Percentiles rank a stretch among this genome's conserved stretches.
These are phyloP conservation scores for Trichocladium uniseriatum DNA, from an alignment of 495 filamentous ascomycete species.

Conservation along the genomic window DNA sequence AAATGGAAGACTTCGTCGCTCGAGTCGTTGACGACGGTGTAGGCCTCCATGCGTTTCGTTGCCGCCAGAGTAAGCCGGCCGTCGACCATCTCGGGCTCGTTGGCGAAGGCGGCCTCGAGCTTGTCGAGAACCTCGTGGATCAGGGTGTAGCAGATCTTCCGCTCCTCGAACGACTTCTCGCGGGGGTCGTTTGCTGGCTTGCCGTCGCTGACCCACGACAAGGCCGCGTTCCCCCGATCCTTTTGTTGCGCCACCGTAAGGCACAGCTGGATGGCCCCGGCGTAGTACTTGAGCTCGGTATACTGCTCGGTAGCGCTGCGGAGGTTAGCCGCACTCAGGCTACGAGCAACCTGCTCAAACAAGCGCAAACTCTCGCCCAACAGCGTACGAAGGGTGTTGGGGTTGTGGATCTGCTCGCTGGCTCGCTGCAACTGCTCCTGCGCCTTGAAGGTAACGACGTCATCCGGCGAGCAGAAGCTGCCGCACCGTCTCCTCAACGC, in stretches of 20 bases:
- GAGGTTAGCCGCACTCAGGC: conserved; percentile 71
- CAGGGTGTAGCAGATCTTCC: conserved; percentile 73
- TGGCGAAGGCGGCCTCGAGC: conserved; percentile 58
- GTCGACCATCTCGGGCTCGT: conserved; percentile 62
- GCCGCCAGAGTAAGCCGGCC: conserved; percentile 65
- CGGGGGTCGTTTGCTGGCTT: conserved; percentile 56
- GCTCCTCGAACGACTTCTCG: conserved; percentile 51
- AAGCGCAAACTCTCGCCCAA: conserved; percentile 81
- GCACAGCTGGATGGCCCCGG: conserved; percentile 85
- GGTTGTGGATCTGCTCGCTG: conserved; percentile 62
- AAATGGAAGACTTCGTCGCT: conserved; percentile 89
- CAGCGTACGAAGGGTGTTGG: conserved; percentile 66
- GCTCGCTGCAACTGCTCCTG: conserved; percentile 88
- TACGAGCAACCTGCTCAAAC: conserved; percentile 78
- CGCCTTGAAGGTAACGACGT: conserved; percentile 96
- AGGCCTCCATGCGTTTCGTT: conserved; percentile 76
- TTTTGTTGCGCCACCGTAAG: conserved; percentile 68
- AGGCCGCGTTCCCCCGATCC: conserved; percentile 74
- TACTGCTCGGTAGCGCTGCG: conserved; percentile 69
- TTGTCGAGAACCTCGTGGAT: conserved; percentile 66
- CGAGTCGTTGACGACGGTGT: conserved; percentile 74
- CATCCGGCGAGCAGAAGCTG: conserved; percentile 91
- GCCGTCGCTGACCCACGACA: conserved; percentile 55
- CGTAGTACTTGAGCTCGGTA: conserved; percentile 74
- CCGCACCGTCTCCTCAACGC: conserved; percentile 83